phyloP scores from a whole-genome alignment of 306 rosid genomes.

The Rubus parviflorus region DNA sequence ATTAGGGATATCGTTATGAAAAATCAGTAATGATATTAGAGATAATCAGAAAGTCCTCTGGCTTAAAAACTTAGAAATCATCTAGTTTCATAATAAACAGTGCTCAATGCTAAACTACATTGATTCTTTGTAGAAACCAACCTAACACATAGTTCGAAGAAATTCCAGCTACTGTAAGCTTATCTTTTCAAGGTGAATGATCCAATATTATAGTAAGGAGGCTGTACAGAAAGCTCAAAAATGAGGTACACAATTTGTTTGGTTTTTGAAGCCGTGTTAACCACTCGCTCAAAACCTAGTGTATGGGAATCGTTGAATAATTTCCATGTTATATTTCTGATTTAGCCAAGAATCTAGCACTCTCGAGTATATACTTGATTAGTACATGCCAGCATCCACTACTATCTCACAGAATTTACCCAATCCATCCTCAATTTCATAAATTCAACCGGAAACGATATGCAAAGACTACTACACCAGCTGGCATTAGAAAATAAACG shows the following conservation, averaged over 20 bases:
- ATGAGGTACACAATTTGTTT: not conserved
- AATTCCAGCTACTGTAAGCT: not conserved
- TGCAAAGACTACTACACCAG: not conserved
- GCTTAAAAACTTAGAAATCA: not conserved
- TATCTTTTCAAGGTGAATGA: not conserved
- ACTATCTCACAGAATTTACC: not conserved
- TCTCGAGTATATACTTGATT: not conserved
- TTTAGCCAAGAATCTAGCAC: not conserved
- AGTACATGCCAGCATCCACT: not conserved
- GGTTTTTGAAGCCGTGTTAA: not conserved
- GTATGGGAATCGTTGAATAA: not conserved
- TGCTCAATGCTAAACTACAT: not conserved
- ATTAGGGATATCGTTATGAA: not conserved
- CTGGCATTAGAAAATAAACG: not conserved
- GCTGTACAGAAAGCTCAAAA: not conserved
- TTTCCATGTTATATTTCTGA: not conserved
- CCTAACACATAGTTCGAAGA: not conserved
- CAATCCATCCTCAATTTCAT: not conserved
- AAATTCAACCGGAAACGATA: not conserved
- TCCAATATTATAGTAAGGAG: not conserved
- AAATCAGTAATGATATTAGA: not conserved
- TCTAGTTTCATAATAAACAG: not conserved
- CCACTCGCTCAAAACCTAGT: not conserved
- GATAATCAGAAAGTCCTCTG: not conserved
- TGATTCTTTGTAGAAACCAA: not conserved